phyloP scores from a whole-genome alignment of 75 land plant species.

The Selaginella moellendorffii region DNA sequence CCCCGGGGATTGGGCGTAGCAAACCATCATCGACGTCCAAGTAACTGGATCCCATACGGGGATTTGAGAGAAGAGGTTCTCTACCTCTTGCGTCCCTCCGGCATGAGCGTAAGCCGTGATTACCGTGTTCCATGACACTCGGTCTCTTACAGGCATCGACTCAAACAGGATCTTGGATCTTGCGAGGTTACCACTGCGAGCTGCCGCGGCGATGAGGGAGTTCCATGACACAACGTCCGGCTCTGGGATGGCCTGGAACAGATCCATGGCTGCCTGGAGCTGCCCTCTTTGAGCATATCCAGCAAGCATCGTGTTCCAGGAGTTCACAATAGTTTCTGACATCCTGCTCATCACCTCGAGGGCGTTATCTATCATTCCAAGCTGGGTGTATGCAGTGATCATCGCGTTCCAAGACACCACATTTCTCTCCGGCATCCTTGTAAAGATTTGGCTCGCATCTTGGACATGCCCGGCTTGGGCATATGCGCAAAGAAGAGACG shows the following conservation, averaged over 20 bases:
- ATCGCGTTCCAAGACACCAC: background rate
- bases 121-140: background rate
- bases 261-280: background rate
- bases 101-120: background rate
- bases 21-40: background rate
- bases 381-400: background rate
- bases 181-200: background rate
- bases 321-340: background rate
- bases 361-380: background rate
- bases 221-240: background rate
- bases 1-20: background rate
- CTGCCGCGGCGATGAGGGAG: background rate
- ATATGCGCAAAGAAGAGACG: background rate
- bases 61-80: background rate
- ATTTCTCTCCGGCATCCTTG: background rate
- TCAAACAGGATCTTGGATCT: background rate
- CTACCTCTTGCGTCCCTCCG: background rate
- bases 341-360: background rate
- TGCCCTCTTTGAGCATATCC: background rate
- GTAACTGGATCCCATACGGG: background rate
- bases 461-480: background rate
- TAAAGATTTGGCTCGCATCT: background rate
- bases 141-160: background rate
- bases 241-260: background rate
- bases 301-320: background rate